These are phyloP conservation scores for Colletotrichum plurivorum DNA, from an alignment of 2,329 filamentous ascomycete species.

Conservation along the genomic window DNA sequence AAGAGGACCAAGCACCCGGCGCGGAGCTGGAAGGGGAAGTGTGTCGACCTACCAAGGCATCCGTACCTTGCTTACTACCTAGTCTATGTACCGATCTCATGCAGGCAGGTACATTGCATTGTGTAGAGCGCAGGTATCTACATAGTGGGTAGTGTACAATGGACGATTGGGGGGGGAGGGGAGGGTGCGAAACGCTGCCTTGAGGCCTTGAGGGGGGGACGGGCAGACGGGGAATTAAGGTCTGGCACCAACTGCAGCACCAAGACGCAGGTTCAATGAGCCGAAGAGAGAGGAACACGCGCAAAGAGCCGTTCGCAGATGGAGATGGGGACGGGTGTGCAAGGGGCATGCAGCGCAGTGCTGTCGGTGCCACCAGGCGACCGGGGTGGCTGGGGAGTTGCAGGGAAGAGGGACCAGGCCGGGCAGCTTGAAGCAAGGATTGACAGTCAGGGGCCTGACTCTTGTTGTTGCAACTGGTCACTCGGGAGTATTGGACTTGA, in stretches of 20 bases:
- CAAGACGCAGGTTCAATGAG: background rate
- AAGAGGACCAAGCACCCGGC: conserved; percentile 36
- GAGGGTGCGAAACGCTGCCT: background rate
- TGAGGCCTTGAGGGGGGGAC: conserved; percentile 2
- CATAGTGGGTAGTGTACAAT: too few species aligned
- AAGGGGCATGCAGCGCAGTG: conserved; percentile 34
- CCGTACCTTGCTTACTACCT: background rate
- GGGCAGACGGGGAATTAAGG: conserved; percentile 25
- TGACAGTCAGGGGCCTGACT: conserved; percentile 15
- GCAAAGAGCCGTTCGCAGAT: conserved; percentile 19
- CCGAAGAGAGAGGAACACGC: conserved; percentile 6
- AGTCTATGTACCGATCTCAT: background rate
- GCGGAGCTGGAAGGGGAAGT: conserved; percentile 23
- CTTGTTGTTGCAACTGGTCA: conserved; percentile 18
- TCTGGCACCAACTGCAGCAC: conserved; percentile 19
- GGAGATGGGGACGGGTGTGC: conserved; percentile 25
- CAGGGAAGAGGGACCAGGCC: conserved; percentile 8
- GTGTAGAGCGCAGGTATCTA: too few species aligned
- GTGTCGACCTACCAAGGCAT: background rate
- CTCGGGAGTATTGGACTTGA: conserved; percentile 1
- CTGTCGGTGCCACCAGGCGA: conserved; percentile 18
- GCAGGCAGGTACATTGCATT: too few species aligned
- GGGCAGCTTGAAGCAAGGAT: conserved; percentile 1
- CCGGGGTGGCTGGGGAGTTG: conserved; percentile 9
- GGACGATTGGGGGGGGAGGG: too few species aligned